Evolutionary conservation across 192 early-diverging fungal genomes (phyloP).

Genomic region (Linnemannia elongata): DNA sequence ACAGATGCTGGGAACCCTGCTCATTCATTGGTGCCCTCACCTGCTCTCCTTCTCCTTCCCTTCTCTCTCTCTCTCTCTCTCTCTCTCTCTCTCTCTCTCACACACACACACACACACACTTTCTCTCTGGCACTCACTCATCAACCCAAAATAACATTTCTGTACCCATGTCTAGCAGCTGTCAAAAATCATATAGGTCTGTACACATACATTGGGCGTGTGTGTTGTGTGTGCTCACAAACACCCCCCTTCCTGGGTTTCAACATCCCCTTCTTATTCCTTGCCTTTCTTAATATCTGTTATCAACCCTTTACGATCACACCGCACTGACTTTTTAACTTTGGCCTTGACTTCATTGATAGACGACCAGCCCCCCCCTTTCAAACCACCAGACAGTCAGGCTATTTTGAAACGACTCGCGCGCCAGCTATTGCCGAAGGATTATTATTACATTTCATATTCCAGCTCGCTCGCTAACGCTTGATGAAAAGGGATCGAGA

Average conservation of each 20-base stretch:
- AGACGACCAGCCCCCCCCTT: background rate
- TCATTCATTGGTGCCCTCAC: background rate
- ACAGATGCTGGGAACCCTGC: background rate
- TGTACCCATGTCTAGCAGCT: background rate
- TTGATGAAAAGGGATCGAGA: too few relatives aligned
- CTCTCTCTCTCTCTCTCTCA: too few relatives aligned
- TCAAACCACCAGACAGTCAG: background rate
- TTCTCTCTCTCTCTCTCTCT: too few relatives aligned
- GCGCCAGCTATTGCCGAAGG: background rate
- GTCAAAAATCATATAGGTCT: background rate
- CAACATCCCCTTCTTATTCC: background rate
- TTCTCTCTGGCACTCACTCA: background rate
- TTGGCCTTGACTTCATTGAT: background rate
- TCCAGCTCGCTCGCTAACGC: too few relatives aligned
- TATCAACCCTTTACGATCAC: background rate
- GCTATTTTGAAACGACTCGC: background rate
- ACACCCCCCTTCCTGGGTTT: conserved; percentile 3
- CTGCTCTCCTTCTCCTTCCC: too few relatives aligned
- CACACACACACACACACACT: too few relatives aligned
- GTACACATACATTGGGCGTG: background rate
- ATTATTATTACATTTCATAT: background rate
- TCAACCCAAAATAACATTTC: background rate
- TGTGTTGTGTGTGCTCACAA: background rate
- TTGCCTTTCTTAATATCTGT: background rate
- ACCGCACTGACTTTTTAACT: background rate